Evolutionary conservation across 1,139 yeast genomes (phyloP), one percentile per base, ranked within the genome.

Genomic region (Yarrowia galli): DNA sequence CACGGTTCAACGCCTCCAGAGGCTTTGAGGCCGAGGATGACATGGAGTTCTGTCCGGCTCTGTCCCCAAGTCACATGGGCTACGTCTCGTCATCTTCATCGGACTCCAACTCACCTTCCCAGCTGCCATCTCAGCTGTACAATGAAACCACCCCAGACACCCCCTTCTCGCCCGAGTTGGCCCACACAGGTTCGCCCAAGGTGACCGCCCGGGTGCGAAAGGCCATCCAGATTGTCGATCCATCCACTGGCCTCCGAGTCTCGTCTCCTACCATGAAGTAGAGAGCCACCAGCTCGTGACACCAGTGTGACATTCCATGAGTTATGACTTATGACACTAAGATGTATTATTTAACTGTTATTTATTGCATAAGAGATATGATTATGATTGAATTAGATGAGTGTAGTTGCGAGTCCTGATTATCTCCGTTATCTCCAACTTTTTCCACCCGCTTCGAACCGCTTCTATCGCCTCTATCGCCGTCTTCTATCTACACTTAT

Each of bases 161-260:
- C 9, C 61, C 60, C 9, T 40, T 53, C 36, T 58, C 66, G 7
- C 53, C 68, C 36, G 66, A 53, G 40, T 65, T 69, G 43, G 67
- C 72, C 13, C 65, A 60, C n/a, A 49, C 71, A 3, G 71, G 68
- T n/a, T 68, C 72, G 28, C 71, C 71, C n/a, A 66, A 68, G 9
- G 70, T 67, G 51, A 67, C 67, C 18, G 69, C 69, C 35, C 71
- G 77, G 54, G 73, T 72, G 48, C 72, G 77, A 53, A 74, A 74
- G 71, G 78, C 91, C 86, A 69, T 91, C 74, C 95, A 89, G 75
- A 90, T 90, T 72, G 88, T 91, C 70, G 89, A 90, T 76, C 96
- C 96, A 10, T 86, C 84, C 67, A 89, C 96, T 6, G 92, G 92
- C 64, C 76, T 87, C 80, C 83, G 89, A 74, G 85, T 89, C n/a